Percentiles rank a stretch among this genome's conserved stretches.
Evolutionary conservation across 2,329 filamentous ascomycete species (phyloP).

Genomic region (Phoma sp.): DNA sequence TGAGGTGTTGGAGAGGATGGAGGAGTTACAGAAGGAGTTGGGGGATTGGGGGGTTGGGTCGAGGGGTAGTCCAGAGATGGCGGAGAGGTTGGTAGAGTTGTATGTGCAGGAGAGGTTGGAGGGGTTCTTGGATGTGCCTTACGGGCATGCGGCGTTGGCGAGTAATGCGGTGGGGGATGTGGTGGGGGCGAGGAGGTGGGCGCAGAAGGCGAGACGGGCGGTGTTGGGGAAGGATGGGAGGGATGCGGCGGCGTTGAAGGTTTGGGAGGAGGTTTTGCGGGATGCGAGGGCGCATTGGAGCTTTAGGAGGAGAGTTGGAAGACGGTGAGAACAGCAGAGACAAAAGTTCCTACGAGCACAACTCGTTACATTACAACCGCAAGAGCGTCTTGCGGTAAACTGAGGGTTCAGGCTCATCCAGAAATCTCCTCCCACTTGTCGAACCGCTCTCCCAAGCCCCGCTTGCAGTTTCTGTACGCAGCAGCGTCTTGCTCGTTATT

Average conservation of each 20-base stretch:
- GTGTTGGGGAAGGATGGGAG: constrained; percentile 48
- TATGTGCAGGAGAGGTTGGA: constrained; percentile 48
- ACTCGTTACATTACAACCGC: too few species aligned
- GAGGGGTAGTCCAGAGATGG: constrained; percentile 26
- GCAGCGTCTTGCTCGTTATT: too few species aligned
- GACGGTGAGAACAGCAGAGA: too few species aligned
- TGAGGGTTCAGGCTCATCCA: too few species aligned
- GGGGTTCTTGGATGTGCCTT: constrained; percentile 49
- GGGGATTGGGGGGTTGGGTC: constrained; percentile 27
- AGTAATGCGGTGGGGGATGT: constrained; percentile 44
- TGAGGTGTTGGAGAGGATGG: constrained; percentile 38
- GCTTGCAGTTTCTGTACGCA: too few species aligned
- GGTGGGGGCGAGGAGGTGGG: constrained; percentile 40
- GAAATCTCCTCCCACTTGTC: too few species aligned
- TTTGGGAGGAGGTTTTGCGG: constrained; percentile 41
- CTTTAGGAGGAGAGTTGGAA: too few species aligned
- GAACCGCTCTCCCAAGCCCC: too few species aligned
- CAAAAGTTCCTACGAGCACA: too few species aligned
- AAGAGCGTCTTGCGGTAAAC: too few species aligned
- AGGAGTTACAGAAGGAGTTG: too few species aligned
- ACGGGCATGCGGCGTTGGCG: constrained; percentile 49
- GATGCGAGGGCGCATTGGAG: constrained; percentile 43
- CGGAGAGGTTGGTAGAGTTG: constrained; percentile 43
- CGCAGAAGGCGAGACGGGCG: constrained; percentile 42
- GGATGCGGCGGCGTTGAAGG: constrained; percentile 36